Percentiles rank a stretch among this genome's conserved stretches.
phyloP scores from a whole-genome alignment of 108 stramenopile species.

The Skeletonema grethae region DNA sequence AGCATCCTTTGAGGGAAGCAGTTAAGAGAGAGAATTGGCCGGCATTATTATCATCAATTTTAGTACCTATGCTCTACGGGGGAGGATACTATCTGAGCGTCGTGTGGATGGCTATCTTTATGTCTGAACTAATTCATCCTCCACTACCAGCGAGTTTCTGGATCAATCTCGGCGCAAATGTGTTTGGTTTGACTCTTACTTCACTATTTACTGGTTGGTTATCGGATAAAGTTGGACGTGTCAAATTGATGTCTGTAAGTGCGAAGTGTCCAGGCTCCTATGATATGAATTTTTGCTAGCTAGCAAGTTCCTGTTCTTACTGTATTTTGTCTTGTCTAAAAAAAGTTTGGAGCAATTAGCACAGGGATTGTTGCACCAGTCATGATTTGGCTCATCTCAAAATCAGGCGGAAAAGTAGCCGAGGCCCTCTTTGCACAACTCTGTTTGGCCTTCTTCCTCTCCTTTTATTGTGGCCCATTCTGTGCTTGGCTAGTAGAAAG shows the following conservation, averaged over 20 bases:
- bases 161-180: constrained; percentile 33
- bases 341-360: constrained; percentile 18
- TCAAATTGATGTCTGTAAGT: constrained; percentile 1
- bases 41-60: constrained; percentile 11
- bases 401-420: constrained; percentile 11
- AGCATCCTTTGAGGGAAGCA: constrained; percentile 15
- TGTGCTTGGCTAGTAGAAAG: constrained; percentile 40
- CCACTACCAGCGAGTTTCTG: constrained; percentile 41
- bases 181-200: constrained; percentile 23
- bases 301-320: background rate
- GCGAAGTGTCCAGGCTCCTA: background rate
- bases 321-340: background rate
- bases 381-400: constrained; percentile 13
- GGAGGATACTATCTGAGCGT: constrained; percentile 50
- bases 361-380: constrained; percentile 12
- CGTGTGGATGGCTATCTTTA: constrained; percentile 59
- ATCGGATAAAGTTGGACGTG: constrained; percentile 34
- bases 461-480: constrained; percentile 35
- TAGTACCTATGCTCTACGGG: constrained; percentile 24
- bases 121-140: constrained; percentile 32
- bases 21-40: constrained; percentile 11
- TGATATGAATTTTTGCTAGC: background rate
- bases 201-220: constrained; percentile 43
- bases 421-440: constrained; percentile 33
- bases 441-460: constrained; percentile 26